Evolutionary conservation across 140 eudicot genomes (phyloP), one percentile per base, ranked within the genome.

Genomic region (Anethum foeniculum): DNA sequence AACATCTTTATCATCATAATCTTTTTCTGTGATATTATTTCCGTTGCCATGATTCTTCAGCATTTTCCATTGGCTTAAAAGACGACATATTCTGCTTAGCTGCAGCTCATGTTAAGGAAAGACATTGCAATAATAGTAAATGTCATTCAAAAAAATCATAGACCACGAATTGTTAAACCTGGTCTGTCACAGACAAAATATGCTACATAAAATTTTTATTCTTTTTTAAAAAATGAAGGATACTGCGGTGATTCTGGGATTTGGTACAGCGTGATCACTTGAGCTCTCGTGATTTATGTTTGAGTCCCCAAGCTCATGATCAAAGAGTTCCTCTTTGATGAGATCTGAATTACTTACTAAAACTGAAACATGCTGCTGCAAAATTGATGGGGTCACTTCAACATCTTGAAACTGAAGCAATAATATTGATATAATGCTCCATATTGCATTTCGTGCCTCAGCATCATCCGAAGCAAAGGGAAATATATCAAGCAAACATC

Each of bases 381-480:
- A 83, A 38, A 32, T 81, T 86, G 85, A 74, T 58, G 80, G 80
- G 83, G 78, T 88, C 83, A 81, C 83, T 46, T 90, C 90, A 68
- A 52, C 71, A 83, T 85, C 88, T 86, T 87, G 79, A 78, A 86
- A 68, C 43, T 47, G 86, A 71, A 67, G 41, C 86, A 95, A 82
- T 69, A 87, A 72, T 84, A 92, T 88, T 65, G 97, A 86, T 79
- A 88, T 79, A 12, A 87, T 84, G 82, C 91, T 91, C 99, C 98
- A 95, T 60, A 95, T 49, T 80, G 98, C 99, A 77, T 84, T 88
- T 85, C 92, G 86, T 34, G 98, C 99, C 82, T 91, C 98, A 6
- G 77, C 65, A 60, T 93, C 99, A 81, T 91, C 93, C n/a, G 93
- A 95, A 80, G 98, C 91, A 77, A 89, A 87, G 69, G 99, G 93